Conservation (phyloP, 2,329 filamentous ascomycete species). For the Colletotrichum somersetense region DNA sequence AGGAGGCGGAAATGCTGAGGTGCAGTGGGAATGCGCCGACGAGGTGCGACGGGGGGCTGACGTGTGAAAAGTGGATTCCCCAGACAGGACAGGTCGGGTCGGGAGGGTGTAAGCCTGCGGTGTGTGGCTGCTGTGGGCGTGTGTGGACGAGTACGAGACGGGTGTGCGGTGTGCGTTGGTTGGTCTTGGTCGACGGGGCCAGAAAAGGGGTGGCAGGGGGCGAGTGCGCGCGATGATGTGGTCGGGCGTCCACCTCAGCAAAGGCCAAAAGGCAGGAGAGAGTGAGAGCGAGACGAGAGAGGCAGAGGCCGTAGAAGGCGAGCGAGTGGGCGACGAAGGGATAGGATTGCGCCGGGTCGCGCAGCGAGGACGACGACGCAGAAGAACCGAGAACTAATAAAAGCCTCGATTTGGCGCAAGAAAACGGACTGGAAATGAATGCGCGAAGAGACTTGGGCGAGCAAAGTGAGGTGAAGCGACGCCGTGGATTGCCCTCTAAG, state of each 20-base stretch:
- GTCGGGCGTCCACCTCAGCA: conserved; percentile 37
- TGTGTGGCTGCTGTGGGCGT: conserved; percentile 29
- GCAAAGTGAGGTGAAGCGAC: conserved; percentile 34
- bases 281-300: conserved; percentile 36
- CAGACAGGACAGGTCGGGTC: conserved; percentile 16
- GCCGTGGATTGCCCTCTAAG: conserved; percentile 42
- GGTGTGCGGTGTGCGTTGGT: conserved; percentile 27
- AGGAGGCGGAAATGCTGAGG: conserved; percentile 22
- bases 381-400: conserved; percentile 62
- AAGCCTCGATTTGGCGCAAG: conserved; percentile 55
- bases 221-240: conserved; percentile 41
- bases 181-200: conserved; percentile 26
- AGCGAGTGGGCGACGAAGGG: conserved; percentile 37
- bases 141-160: conserved; percentile 28
- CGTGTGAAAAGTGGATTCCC: conserved; percentile 42
- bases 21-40: conserved; percentile 19
- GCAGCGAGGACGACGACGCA: conserved; percentile 41
- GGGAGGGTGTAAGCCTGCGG: conserved; percentile 18
- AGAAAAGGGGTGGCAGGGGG: conserved; percentile 41
- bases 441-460: conserved; percentile 42
- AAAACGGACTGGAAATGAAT: conserved; percentile 43
- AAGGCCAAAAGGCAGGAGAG: conserved; percentile 20
- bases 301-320: conserved; percentile 29
- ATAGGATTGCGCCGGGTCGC: conserved; percentile 41
- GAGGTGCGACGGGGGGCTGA: conserved; percentile 33